Evolutionary conservation across 2,329 filamentous ascomycete species (phyloP), one percentile per base, ranked within the genome.

Genomic region (Sporothrix inflata): DNA sequence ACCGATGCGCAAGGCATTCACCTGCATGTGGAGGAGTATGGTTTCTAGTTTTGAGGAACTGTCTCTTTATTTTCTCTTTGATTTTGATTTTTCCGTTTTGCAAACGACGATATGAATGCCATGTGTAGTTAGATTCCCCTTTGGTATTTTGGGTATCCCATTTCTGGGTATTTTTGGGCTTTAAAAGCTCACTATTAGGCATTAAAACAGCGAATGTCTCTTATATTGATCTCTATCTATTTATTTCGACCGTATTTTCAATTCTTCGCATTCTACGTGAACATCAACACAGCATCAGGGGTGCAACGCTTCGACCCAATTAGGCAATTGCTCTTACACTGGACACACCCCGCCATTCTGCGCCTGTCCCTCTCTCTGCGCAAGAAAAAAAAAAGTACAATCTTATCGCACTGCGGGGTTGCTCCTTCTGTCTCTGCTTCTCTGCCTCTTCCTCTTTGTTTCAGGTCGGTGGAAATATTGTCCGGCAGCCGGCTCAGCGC

Each of bases 1-100:
- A 90, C 87, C 0, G 88, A 87, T 0, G 88, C 88, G 0, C 88
- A 90, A 77, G 88, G 88, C 0, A 90, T 90, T 53, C 84, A 86
- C 77, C 76, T 90, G 71, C 85, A 88, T 77, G 87, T 87, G 0
- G 88, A 90, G 74, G 88, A 90, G 77, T 90, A 89, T 49, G 78
- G 75, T 14, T 79, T 80, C 40, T 80, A 69, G 45, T 6, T 21
- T 30, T 14, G 5, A 9, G 16, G 38, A 4, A 9, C 4, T 21
- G 6, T 19, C 6, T 4, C 5, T 42, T 53, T 4, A 5, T 24
- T 57, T n/a, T 4, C 47, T 21, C 4, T 16, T 24, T 21, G n/a
- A 49, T 68, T 38, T 24, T 53, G 3, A 11, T 65, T 65, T 63
- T 42, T 27, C 34, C 30, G 55, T 60, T 27, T 65, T 27, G 8